Conservation (phyloP, 257 asterid genomes). For the Solanum paucissectum region DNA sequence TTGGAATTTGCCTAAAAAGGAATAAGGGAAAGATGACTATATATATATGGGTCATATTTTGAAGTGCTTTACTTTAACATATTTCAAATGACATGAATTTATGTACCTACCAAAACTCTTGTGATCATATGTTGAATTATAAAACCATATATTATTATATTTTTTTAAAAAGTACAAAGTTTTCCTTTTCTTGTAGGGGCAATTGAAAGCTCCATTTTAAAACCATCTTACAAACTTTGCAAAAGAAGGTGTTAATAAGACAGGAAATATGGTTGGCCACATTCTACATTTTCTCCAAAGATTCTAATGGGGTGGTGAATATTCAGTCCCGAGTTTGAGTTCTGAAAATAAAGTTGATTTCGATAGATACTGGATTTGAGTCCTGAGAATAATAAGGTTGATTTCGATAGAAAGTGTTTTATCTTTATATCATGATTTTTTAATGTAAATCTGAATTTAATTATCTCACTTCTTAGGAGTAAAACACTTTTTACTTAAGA, state of each 20-base stretch:
- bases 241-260: not conserved
- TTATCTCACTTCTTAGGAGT: not conserved
- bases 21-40: too few species aligned
- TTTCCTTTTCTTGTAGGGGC: not conserved
- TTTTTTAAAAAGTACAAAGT: not conserved
- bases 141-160: not conserved
- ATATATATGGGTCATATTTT: too few species aligned
- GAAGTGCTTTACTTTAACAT: too few species aligned
- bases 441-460: not conserved
- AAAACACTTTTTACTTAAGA: not conserved
- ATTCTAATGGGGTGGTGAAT: not conserved
- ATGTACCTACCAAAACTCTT: not conserved
- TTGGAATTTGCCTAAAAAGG: too few species aligned
- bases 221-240: not conserved
- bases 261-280: not conserved
- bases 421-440: fast-evolving
- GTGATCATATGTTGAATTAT: not conserved
- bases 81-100: too few species aligned
- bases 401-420: not conserved
- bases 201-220: not conserved
- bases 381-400: not conserved
- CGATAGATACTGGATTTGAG: not conserved
- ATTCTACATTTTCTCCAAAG: not conserved
- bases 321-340: not conserved
- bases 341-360: not conserved